Percentiles rank a stretch among this genome's conserved stretches.
phyloP scores from a whole-genome alignment of 2,329 filamentous ascomycete species.

The Verticillium klebahnii region DNA sequence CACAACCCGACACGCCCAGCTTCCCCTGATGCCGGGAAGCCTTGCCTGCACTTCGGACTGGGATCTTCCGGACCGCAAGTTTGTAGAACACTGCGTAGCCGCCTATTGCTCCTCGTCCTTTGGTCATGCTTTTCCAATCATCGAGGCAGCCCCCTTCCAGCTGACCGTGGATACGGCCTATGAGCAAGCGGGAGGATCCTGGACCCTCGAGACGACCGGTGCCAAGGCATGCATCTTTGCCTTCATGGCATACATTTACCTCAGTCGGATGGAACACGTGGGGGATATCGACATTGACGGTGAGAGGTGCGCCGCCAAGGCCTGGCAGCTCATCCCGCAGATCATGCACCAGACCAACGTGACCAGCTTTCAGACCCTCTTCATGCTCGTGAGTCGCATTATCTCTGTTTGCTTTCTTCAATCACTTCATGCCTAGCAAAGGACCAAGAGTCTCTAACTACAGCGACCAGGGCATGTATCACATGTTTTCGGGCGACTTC shows the following conservation, averaged over 20 bases:
- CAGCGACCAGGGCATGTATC: conserved; percentile 29
- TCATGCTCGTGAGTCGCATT: conserved; percentile 40
- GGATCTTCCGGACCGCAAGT: conserved; percentile 28
- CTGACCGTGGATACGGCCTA: conserved; percentile 42
- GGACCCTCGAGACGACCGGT: conserved; percentile 21
- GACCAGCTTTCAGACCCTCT: conserved; percentile 36
- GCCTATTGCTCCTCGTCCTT: conserved; percentile 26
- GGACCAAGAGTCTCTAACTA: neutral
- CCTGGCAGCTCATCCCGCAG: conserved; percentile 35
- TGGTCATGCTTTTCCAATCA: conserved; percentile 40
- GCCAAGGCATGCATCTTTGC: conserved; percentile 43
- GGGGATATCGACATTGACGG: conserved; percentile 25
- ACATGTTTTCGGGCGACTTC: conserved; percentile 41
- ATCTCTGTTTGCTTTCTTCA: neutral
- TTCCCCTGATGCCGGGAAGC: conserved; percentile 6
- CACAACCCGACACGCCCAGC: neutral
- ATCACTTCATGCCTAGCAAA: neutral
- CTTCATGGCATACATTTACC: conserved; percentile 35
- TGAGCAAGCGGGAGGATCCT: conserved; percentile 11
- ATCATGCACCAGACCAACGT: conserved; percentile 37
- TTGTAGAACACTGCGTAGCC: conserved; percentile 21
- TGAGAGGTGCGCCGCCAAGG: conserved; percentile 34
- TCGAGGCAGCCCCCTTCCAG: conserved; percentile 41
- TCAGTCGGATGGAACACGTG: conserved; percentile 12
- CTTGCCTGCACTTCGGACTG: conserved; percentile 2